A percentile compares a stretch with the other conserved stretches of the same genome.
phyloP scores from a whole-genome alignment of 352 stramenopile genomes.

The Globisporangium iwayamae region DNA sequence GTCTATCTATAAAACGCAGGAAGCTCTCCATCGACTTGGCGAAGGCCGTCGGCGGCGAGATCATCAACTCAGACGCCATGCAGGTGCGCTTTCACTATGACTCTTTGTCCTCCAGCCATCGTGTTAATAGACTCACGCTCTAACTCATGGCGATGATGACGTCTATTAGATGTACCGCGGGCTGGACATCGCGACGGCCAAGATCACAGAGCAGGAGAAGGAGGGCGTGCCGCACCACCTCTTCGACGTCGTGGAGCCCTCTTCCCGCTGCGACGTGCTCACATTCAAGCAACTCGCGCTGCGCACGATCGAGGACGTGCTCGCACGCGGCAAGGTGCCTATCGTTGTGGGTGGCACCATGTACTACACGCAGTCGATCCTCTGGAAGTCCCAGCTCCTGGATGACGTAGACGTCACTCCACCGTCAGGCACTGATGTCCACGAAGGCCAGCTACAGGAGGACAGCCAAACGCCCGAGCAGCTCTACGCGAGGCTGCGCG shows the following conservation, averaged over 20 bases:
- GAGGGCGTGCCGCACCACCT: slow-evolving; percentile 89
- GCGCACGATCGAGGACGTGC: slow-evolving; percentile 78
- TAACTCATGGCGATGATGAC: neutral
- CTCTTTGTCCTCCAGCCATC: neutral
- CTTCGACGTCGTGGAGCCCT: slow-evolving; percentile 82
- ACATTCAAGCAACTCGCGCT: slow-evolving; percentile 80
- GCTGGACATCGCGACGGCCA: slow-evolving; percentile 87
- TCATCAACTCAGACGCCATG: slow-evolving; percentile 92
- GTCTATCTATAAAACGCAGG: too few species aligned
- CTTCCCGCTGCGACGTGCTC: slow-evolving; percentile 68
- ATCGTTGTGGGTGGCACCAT: slow-evolving; percentile 91
- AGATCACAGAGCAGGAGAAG: slow-evolving; percentile 82
- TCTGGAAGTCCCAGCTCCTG: slow-evolving; percentile 86
- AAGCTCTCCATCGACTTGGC: slow-evolving; percentile 91
- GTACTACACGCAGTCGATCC: slow-evolving; percentile 91
- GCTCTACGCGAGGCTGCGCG: slow-evolving; percentile 54
- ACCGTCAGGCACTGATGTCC: neutral
- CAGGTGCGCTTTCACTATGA: slow-evolving; percentile 35
- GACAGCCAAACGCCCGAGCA: slow-evolving; percentile 38
- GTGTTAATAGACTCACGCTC: neutral
- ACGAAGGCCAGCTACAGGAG: neutral
- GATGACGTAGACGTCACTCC: slow-evolving; percentile 45
- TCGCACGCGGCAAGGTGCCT: slow-evolving; percentile 81
- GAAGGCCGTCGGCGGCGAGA: slow-evolving; percentile 84
- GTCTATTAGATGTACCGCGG: slow-evolving; percentile 78